Evolutionary conservation across 1,139 yeast genomes (phyloP), one percentile per base, ranked within the genome.

Genomic region (Pneumocystis wakefieldiae): DNA sequence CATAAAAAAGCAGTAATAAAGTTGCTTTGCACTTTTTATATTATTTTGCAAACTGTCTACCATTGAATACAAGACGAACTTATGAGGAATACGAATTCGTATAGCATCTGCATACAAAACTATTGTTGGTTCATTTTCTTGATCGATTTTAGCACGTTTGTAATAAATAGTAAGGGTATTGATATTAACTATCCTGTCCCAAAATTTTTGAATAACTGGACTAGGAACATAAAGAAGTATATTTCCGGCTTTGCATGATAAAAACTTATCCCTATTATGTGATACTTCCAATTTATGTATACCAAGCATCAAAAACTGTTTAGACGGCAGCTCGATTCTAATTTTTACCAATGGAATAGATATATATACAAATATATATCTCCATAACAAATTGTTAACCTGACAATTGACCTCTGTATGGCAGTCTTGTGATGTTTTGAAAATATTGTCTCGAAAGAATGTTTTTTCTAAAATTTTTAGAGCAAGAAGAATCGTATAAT

Each of bases 1-100:
- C 61, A 77, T 74, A 28, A 73, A 68, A 66, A 84, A 83, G 63
- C 85, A 84, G 62, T 76, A 75, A 53, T 72, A 71, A 37, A 86
- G 76, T 66, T 85, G 89, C 64, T 76, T 78, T 19, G 81, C 72
- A 0, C 88, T 80, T 71, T 87, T 87, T 65, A 78, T 78, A 63
- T 83, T 74, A 0, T 87, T 83, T 53, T 85, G 80, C 2, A 83
- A 71, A 68, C 85, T 85, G 68, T 87, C 95, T 63, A 85, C 76
- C 53, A 86, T 81, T 12, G 82, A 80, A 72, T 84, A 85, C 65
- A 86, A 81, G 63, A 84, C 76, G 69, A 84, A 84, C 66, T 83
- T 83, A 70, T 83, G 83, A 0, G 89, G 87, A 62, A 84, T 70
- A 39, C 74, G 73, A 63, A 77, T 64, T n/a, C 76, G 69, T 67